These are phyloP conservation scores for Stenocarpella maydis DNA, from an alignment of 2,329 filamentous ascomycete genomes.

Conservation along the genomic window DNA sequence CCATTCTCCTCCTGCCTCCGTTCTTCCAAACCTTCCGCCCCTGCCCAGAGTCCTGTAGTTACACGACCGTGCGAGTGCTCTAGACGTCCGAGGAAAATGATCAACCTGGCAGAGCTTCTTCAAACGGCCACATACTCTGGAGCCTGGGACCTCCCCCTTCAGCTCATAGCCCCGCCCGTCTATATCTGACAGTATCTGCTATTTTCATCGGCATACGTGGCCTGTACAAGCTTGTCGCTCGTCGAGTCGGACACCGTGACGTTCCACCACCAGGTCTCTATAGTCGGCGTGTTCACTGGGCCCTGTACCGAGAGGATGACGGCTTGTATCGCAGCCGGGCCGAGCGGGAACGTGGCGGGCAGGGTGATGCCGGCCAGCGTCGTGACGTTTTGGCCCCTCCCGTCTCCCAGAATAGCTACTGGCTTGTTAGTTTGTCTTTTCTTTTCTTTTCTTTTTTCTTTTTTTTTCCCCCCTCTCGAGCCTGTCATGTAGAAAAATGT, in stretches of 20 bases:
- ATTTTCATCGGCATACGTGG: not conserved
- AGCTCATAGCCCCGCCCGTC: not conserved
- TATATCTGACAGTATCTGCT: slow-evolving; percentile 9
- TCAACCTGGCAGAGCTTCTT: slow-evolving; percentile 98
- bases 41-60: slow-evolving; percentile 76
- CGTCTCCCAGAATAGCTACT: not conserved
- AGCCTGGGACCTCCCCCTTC: slow-evolving; percentile 86
- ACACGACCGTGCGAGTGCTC: slow-evolving; percentile 97
- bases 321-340: slow-evolving; percentile 10
- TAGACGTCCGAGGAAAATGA: slow-evolving; percentile 95
- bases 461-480: not conserved
- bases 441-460: too few relatives aligned
- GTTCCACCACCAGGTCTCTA: slow-evolving; percentile 11
- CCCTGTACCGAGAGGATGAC: slow-evolving; percentile 7
- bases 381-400: not conserved
- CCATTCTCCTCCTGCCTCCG: not conserved
- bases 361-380: not conserved
- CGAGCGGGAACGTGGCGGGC: not conserved
- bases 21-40: slow-evolving; percentile 63
- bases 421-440: not conserved
- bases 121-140: slow-evolving; percentile 94
- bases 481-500: not conserved
- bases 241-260: not conserved
- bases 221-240: not conserved
- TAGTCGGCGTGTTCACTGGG: not conserved